A percentile compares a stretch with the other conserved stretches of the same genome.
phyloP scores from a whole-genome alignment of 441 rosid genomes.

The Brassica hybrid region DNA sequence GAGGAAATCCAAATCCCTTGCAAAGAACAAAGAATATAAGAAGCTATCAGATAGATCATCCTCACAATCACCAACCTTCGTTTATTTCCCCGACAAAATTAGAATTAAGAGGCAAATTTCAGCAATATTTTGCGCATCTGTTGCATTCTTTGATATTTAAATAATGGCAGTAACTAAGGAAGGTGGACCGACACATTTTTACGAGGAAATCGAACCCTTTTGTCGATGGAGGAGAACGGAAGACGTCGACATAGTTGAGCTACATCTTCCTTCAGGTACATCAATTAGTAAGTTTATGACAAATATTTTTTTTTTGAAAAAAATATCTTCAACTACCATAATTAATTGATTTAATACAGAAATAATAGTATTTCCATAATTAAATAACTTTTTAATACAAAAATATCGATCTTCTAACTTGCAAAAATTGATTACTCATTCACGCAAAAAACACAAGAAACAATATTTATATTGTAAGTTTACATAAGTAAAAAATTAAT shows the following conservation, averaged over 20 bases:
- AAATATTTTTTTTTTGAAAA: no score
- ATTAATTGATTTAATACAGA: no score
- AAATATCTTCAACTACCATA: no score
- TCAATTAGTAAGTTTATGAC: neutral
- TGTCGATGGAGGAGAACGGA: constrained; percentile 48
- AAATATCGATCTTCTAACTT: neutral
- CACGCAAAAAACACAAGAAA: neutral
- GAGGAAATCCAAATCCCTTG: constrained; percentile 42
- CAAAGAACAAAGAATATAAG: constrained; percentile 1
- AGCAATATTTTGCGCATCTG: neutral
- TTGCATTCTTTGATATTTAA: constrained; percentile 5
- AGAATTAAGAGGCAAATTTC: neutral
- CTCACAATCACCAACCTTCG: constrained; percentile 23
- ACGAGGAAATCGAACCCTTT: constrained; percentile 54
- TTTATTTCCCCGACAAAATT: neutral
- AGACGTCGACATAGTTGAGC: constrained; percentile 41
- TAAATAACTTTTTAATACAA: neutral
- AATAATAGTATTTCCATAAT: neutral
- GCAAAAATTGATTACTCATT: neutral
- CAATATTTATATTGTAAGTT: neutral
- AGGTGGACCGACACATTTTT: constrained; percentile 4
- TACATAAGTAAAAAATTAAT: neutral
- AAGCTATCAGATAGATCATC: constrained; percentile 7
- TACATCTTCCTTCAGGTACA: constrained; percentile 47
- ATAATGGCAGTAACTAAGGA: constrained; percentile 36